Evolutionary conservation across 202 grass and related monocot genomes (phyloP).

Genomic region (Panicum hallii): DNA sequence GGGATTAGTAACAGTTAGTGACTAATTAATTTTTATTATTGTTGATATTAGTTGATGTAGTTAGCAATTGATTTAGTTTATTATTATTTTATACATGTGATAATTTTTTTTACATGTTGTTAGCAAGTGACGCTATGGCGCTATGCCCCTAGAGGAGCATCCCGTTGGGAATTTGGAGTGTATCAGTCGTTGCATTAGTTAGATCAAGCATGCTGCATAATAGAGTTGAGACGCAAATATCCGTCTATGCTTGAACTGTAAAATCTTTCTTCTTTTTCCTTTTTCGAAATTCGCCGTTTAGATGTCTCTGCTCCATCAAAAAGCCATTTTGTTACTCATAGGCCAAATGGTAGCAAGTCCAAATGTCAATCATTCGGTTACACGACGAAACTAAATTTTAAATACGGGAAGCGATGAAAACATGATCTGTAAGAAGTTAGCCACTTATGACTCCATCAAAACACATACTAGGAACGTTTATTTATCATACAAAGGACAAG

Average conservation of each 20-base stretch:
- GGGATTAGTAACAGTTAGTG: too few relatives aligned
- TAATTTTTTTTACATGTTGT: too few relatives aligned
- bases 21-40: too few relatives aligned
- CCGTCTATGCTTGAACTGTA: not conserved
- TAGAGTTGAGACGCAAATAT: not conserved
- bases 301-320: not conserved
- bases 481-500: slow-evolving; percentile 30
- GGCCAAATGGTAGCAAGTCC: not conserved
- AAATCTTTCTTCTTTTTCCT: not conserved
- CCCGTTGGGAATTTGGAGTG: too few relatives aligned
- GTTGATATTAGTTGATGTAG: too few relatives aligned
- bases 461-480: not conserved
- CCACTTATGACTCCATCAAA: not conserved
- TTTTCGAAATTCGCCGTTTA: too few relatives aligned
- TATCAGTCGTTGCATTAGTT: too few relatives aligned
- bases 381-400: not conserved
- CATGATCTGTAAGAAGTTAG: not conserved
- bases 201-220: not conserved
- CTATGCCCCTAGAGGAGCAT: too few relatives aligned
- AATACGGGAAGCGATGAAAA: not conserved
- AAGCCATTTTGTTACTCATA: not conserved
- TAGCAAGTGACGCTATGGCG: too few relatives aligned
- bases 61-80: too few relatives aligned
- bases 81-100: too few relatives aligned
- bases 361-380: not conserved